These are phyloP conservation scores for Funneliformis geosporum DNA, from an alignment of 192 early-diverging fungal species.

Conservation along the genomic window DNA sequence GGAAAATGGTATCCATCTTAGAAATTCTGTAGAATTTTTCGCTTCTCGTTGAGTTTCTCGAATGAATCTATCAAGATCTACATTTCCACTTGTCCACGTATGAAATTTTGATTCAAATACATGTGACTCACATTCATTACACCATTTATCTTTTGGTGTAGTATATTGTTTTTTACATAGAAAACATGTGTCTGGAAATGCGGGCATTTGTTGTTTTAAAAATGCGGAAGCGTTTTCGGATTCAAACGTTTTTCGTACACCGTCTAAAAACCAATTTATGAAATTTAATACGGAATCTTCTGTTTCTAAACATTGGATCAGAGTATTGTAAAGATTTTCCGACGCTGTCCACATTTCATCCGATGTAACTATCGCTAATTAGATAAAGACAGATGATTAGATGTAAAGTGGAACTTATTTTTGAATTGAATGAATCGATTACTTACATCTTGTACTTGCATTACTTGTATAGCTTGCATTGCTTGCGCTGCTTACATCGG, in stretches of 20 bases:
- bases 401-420: background rate
- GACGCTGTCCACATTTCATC: constrained; percentile 4
- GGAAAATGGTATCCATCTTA: background rate
- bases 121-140: background rate
- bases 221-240: background rate
- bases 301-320: background rate
- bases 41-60: constrained; percentile 9
- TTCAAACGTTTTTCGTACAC: constrained; percentile 7
- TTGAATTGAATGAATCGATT: background rate
- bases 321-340: background rate
- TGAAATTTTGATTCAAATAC: constrained; percentile 19
- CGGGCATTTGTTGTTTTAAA: background rate
- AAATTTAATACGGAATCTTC: constrained; percentile 3
- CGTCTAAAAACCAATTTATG: constrained; percentile 18
- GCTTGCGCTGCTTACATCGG: too few species aligned
- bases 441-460: too few species aligned
- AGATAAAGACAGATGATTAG: background rate
- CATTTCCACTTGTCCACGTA: background rate
- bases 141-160: background rate
- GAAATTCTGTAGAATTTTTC: background rate
- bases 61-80: constrained; percentile 11
- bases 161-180: background rate
- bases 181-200: background rate
- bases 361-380: background rate
- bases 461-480: too few species aligned